phyloP scores from a whole-genome alignment of 2,329 filamentous ascomycete species.

The Colletotrichum gigasporum region DNA sequence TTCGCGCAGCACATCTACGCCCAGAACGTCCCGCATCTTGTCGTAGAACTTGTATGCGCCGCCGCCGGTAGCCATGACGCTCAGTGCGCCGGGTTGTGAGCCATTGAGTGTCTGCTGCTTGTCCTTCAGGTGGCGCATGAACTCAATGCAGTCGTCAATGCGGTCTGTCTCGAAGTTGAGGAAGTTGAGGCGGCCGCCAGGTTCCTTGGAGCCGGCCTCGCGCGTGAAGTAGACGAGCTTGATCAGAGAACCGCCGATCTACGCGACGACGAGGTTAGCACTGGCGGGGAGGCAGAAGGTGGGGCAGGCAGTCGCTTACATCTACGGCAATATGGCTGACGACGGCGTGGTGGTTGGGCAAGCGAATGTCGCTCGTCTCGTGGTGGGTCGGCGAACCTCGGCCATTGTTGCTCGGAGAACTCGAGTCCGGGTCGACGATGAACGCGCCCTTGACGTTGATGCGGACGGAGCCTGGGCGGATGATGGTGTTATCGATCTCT shows the following conservation, averaged over 20 bases:
- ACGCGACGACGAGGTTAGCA: slow-evolving; percentile 27
- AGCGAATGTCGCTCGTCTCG: slow-evolving; percentile 92
- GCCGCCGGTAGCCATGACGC: slow-evolving; percentile 94
- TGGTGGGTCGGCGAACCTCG: slow-evolving; percentile 59
- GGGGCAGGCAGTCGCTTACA: slow-evolving; percentile 61
- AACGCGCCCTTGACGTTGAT: slow-evolving; percentile 98
- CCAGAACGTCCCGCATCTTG: slow-evolving; percentile 82
- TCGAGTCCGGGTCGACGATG: slow-evolving; percentile 85
- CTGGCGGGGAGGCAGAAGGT: slow-evolving; percentile 35
- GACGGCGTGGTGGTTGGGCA: slow-evolving; percentile 93
- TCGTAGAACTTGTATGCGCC: slow-evolving; percentile 98
- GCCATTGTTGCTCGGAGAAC: slow-evolving; percentile 58
- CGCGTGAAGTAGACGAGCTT: slow-evolving; percentile 98
- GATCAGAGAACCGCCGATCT: slow-evolving; percentile 95
- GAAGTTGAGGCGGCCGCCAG: slow-evolving; percentile 92
- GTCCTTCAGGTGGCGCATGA: slow-evolving; percentile 85
- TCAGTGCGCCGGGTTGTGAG: slow-evolving; percentile 75
- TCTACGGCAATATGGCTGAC: slow-evolving; percentile 98
- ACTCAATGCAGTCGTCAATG: slow-evolving; percentile 93
- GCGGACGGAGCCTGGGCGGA: slow-evolving; percentile 76
- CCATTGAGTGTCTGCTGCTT: slow-evolving; percentile 83
- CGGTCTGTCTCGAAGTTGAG: slow-evolving; percentile 95
- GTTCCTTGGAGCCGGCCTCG: slow-evolving; percentile 80
- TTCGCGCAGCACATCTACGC: slow-evolving; percentile 88
- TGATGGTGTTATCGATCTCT: slow-evolving; percentile 69